Conservation (phyloP, 768 basidiomycete species). For the Leccinum subgranulosum region DNA sequence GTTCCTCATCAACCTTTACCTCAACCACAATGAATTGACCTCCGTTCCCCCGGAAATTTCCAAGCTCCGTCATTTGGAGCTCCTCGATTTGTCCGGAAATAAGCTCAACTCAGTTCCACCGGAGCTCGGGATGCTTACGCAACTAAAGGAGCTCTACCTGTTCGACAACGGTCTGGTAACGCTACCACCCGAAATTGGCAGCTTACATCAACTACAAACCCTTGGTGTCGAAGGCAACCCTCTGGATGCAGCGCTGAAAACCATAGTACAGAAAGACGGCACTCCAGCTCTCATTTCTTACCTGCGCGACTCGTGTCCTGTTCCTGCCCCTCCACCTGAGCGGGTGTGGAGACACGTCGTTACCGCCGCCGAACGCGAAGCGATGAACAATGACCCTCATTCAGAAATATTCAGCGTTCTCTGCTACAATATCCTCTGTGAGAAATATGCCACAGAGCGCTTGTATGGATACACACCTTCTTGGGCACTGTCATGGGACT, state of each 20-base stretch:
- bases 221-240: constrained; percentile 98
- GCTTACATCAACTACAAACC: constrained; percentile 86
- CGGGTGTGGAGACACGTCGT: constrained; percentile 73
- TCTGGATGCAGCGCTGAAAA: constrained; percentile 70
- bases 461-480: constrained; percentile 95
- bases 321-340: constrained; percentile 75
- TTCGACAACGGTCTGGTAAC: constrained; percentile 94
- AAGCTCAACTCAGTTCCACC: constrained; percentile 71
- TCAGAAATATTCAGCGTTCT: constrained; percentile 78
- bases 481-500: constrained; percentile 97
- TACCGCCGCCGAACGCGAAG: constrained; percentile 55
- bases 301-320: constrained; percentile 91
- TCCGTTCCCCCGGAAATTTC: constrained; percentile 80
- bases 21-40: constrained; percentile 89
- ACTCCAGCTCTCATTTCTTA: constrained; percentile 83
- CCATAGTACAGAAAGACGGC: constrained; percentile 92
- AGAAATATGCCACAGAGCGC: constrained; percentile 81
- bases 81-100: constrained; percentile 92
- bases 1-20: constrained; percentile 93
- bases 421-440: constrained; percentile 94
- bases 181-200: constrained; percentile 86
- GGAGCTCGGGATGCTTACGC: constrained; percentile 87
- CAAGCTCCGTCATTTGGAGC: constrained; percentile 78
- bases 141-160: constrained; percentile 86
- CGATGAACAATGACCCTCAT: constrained; percentile 56